Percentiles rank a stretch among this genome's conserved stretches.
Evolutionary conservation across 1,284 basidiomycete species (phyloP).

Genomic region (Trichosporon inkin): DNA sequence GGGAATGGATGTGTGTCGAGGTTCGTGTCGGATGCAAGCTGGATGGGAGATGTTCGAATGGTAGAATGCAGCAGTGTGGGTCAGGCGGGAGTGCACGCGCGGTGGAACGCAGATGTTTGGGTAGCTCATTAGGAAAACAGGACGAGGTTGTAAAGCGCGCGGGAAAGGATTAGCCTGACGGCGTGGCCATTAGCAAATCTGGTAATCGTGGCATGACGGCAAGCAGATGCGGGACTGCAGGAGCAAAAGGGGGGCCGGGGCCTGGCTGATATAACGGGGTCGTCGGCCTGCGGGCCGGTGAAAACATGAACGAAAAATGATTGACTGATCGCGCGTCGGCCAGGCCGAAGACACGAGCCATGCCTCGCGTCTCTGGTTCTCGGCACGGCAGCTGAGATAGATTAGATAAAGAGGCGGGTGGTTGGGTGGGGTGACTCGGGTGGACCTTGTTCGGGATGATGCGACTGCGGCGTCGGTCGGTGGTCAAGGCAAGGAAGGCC

Average conservation of each 20-base stretch:
- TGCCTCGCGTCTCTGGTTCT: slow-evolving; percentile 5
- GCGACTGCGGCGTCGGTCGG: slow-evolving; percentile 5
- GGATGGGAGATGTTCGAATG: slow-evolving; percentile 7
- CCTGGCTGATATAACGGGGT: not conserved
- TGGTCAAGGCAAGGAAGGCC: not conserved
- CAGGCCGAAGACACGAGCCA: slow-evolving; percentile 4
- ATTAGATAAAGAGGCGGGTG: slow-evolving; percentile 9
- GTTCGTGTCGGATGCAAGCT: not conserved
- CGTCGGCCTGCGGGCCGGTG: not conserved
- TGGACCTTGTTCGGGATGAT: slow-evolving; percentile 8
- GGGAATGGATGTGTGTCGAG: not conserved
- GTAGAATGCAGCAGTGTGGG: not conserved
- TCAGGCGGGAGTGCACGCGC: slow-evolving; percentile 6
- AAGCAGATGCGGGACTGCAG: no score
- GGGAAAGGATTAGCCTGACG: no score
- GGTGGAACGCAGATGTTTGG: slow-evolving; percentile 6
- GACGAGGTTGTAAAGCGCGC: not conserved
- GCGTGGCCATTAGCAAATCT: not conserved
- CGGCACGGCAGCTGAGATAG: slow-evolving; percentile 3
- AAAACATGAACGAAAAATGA: not conserved
- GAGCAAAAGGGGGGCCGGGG: no score
- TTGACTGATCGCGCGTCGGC: not conserved
- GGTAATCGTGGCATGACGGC: not conserved
- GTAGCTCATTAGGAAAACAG: not conserved
- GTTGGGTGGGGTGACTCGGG: slow-evolving; percentile 9